Evolutionary conservation across 164 flowering plant genomes (phyloP), one percentile per base, ranked within the genome.

Genomic region (Tinospora cordifolia): DNA sequence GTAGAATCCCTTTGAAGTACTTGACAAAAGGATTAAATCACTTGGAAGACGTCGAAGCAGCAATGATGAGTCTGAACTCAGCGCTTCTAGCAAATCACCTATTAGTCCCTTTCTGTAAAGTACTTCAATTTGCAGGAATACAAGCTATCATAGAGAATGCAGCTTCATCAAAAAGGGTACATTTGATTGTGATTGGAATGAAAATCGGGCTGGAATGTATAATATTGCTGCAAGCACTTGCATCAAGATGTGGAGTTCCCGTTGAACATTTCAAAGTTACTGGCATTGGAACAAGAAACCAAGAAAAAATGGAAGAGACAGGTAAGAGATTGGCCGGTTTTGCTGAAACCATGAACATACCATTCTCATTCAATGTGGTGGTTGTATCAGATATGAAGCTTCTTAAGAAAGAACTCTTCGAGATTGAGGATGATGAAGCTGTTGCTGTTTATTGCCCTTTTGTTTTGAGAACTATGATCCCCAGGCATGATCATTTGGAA

Each of bases 151-250:
- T 84, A 4, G 88, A 85, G 5, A 74, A 72, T 22, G 76, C 84
- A n/a, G 71, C 74, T 0, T 62, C 72, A 1, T 80, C 87, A 4
- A 84, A 65, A 54, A 88, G 64, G 76, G 65, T 85, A 19, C 90
- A 85, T 59, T 44, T 86, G 13, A 76, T 88, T 24, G 88, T 86
- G 75, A 77, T 88, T 24, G 74, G 69, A 34, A 79, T 85, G 36
- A 76, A 77, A 57, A 67, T 22, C 2, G 90, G 87, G 0, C 40
- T 76, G 5, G 87, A 83, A 1, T 84, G 82, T 77, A 71, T 76
- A 19, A 63, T 71, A 10, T 40, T 86, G 72, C 86, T 88, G 85
- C 88, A 85, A 72, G 87, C 86, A 57, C 81, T 88, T 19, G 76
- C 75, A 26, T 58, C 68, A 7, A 71, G 76, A 65, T 4, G 22